These are phyloP conservation scores for Solanum medicagineum DNA, from an alignment of 257 asterid species.

Conservation along the genomic window DNA sequence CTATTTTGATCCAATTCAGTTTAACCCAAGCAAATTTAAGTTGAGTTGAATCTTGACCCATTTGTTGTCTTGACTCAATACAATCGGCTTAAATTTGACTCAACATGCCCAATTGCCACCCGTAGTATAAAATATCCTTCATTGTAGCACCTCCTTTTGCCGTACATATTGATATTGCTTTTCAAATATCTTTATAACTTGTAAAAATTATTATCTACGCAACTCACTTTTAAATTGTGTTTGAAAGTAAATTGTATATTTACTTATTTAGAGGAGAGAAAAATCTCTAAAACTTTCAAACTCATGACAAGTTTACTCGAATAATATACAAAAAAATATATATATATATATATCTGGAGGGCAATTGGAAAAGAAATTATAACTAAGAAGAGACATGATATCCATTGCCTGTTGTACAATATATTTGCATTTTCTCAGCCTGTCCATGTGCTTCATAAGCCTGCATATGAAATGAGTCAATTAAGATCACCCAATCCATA, in stretches of 20 bases:
- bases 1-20: too few relatives aligned
- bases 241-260: not conserved
- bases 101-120: too few relatives aligned
- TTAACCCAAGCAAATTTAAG: too few relatives aligned
- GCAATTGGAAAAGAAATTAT: not conserved
- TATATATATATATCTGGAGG: not conserved
- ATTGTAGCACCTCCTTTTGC: too few relatives aligned
- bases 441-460: not conserved
- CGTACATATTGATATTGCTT: too few relatives aligned
- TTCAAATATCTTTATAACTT: too few relatives aligned
- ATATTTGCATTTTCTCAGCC: not conserved
- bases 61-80: too few relatives aligned
- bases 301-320: not conserved
- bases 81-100: too few relatives aligned
- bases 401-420: not conserved
- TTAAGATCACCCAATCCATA: not conserved
- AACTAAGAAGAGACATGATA: not conserved
- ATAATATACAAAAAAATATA: not conserved
- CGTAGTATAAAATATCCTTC: too few relatives aligned
- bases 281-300: not conserved
- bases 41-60: too few relatives aligned
- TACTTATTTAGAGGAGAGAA: not conserved
- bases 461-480: not conserved
- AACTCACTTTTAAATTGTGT: too few relatives aligned
- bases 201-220: too few relatives aligned